Evolutionary conservation across 2,329 filamentous ascomycete species (phyloP).

Genomic region (Phialophora macrospora): DNA sequence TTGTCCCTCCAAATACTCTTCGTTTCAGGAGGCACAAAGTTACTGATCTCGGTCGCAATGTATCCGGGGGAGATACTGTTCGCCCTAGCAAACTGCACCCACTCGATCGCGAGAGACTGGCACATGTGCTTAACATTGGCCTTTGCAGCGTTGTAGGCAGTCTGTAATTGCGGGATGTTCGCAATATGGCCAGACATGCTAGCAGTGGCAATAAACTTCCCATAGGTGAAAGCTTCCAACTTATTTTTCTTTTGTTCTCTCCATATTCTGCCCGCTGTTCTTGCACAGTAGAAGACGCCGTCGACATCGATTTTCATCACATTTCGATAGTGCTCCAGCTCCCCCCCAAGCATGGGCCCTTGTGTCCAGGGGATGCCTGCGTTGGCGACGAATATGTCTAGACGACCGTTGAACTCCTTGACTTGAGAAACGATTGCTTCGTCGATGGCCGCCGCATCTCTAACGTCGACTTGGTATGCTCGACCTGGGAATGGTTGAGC

Average conservation of each 20-base stretch:
- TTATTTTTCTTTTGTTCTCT: conserved; percentile 70
- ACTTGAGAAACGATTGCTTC: conserved; percentile 47
- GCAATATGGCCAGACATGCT: conserved; percentile 79
- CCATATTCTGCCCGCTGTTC: conserved; percentile 71
- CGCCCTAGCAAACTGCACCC: conserved; percentile 70
- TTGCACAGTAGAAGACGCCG: conserved; percentile 77
- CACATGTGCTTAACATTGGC: conserved; percentile 69
- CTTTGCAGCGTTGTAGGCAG: conserved; percentile 73
- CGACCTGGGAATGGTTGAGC: conserved; percentile 1
- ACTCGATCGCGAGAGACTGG: conserved; percentile 68
- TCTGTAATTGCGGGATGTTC: conserved; percentile 76
- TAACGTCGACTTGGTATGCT: conserved; percentile 15
- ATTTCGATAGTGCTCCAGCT: conserved; percentile 66
- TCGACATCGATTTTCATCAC: conserved; percentile 75
- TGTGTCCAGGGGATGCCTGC: conserved; percentile 76
- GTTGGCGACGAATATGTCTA: conserved; percentile 81
- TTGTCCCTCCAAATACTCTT: conserved; percentile 77
- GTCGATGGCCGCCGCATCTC: conserved; percentile 1
- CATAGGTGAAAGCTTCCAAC: conserved; percentile 64
- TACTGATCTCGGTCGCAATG: conserved; percentile 69
- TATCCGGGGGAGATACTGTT: conserved; percentile 72
- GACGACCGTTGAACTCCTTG: conserved; percentile 71
- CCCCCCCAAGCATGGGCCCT: conserved; percentile 68
- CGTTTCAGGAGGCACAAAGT: conserved; percentile 67
- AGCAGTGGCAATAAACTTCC: conserved; percentile 77